These are phyloP conservation scores for Kondoa subrosea DNA, from an alignment of 768 basidiomycete species.

Conservation along the genomic window DNA sequence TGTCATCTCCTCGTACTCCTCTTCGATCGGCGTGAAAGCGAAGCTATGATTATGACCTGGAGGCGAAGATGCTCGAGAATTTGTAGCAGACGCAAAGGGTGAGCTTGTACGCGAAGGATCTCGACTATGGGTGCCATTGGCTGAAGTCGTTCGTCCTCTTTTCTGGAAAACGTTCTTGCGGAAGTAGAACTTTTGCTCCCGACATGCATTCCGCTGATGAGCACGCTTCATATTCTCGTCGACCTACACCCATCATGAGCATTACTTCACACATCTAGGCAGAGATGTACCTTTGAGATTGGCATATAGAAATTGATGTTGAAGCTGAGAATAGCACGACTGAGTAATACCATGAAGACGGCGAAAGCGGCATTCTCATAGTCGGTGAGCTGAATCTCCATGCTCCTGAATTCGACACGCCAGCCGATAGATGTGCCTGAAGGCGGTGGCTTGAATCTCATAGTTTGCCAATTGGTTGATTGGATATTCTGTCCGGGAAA, in stretches of 20 bases:
- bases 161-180: constrained; percentile 57
- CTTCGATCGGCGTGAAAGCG: constrained; percentile 40
- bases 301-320: constrained; percentile 90
- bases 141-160: constrained; percentile 12
- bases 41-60: constrained; percentile 6
- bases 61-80: constrained; percentile 11
- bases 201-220: constrained; percentile 62
- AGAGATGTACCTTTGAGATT: constrained; percentile 65
- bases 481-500: constrained; percentile 59
- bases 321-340: constrained; percentile 78
- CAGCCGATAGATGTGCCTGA: constrained; percentile 83
- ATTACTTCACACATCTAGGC: constrained; percentile 1
- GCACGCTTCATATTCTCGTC: constrained; percentile 92
- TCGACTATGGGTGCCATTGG: constrained; percentile 4
- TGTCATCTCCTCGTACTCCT: constrained; percentile 84
- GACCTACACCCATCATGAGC: constrained; percentile 42
- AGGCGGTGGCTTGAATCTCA: constrained; percentile 96
- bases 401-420: constrained; percentile 94
- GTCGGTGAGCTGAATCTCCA: constrained; percentile 98
- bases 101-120: constrained; percentile 17
- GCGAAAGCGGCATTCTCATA: constrained; percentile 97
- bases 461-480: constrained; percentile 98
- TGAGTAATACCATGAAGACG: constrained; percentile 82
- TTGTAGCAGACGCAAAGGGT: constrained; percentile 15
- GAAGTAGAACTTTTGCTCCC: constrained; percentile 68